Evolutionary conservation across 371 early-diverging fungal genomes (phyloP), one percentile per base, ranked within the genome.

Genomic region (Apophysomyces ossiformis): DNA sequence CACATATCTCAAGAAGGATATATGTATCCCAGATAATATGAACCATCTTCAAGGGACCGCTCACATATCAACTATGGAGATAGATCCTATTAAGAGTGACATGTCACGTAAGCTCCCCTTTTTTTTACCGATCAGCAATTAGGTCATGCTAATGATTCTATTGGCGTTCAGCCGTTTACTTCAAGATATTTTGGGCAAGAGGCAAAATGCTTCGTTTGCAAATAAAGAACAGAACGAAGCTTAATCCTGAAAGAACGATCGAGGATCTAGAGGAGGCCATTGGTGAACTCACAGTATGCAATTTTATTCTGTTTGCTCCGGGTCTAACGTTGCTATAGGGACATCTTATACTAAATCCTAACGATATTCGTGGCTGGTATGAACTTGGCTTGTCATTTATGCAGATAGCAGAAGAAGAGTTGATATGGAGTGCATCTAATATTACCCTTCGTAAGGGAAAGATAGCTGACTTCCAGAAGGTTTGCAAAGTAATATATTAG

Each of bases 401-500:
- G 60, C 75, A 79, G 21, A 63, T 88, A 36, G 85, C 90, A 9
- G 87, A 90, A 44, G 92, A 91, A 67, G 84, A 85, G 37, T 64
- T 93, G 43, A 78, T 79, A 7, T 90, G 89, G 83, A 90, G 84
- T 67, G 91, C 93, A 0, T 70, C 72, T 8, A 86, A 89, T 43
- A 87, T 93, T 56, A 69, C 63, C 18, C 72, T 70, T 1, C 82
- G 84, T 57, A 79, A 73, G 35, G 66, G 67, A 4, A 66, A 80
- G 9, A 89, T 93, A 16, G 75, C 81, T 1, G 79, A 78, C 39
- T 85, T 83, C 63, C 93, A 93, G 70, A 81, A 66, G 74, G 87
- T 87, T 65, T 71, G 74, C 54, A 35, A 5, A 39, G 16, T 7
- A 12, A 38, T 35, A 18, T 16, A 9, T 13, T 39, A 16, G 6